phyloP scores from a whole-genome alignment of 805 yeast species.

The Monosporozyma servazzii region DNA sequence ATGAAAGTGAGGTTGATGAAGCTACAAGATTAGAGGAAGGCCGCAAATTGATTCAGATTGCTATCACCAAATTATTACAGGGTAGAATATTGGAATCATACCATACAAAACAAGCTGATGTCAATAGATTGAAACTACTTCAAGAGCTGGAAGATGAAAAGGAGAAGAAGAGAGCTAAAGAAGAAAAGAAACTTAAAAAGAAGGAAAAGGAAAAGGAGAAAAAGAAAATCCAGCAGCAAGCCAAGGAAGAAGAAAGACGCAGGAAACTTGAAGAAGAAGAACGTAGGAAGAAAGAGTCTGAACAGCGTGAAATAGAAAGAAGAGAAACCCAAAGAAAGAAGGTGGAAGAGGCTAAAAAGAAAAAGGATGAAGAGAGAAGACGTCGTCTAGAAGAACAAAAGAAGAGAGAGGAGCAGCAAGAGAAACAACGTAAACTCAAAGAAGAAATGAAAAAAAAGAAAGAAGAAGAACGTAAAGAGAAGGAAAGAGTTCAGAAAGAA shows the following conservation, averaged over 20 bases:
- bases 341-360: slow-evolving; percentile 34
- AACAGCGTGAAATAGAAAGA: slow-evolving; percentile 35
- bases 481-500: slow-evolving; percentile 20
- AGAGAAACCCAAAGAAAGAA: slow-evolving; percentile 31
- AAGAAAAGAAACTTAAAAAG: slow-evolving; percentile 54
- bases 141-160: slow-evolving; percentile 67
- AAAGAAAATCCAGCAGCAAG: slow-evolving; percentile 51
- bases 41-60: slow-evolving; percentile 67
- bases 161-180: slow-evolving; percentile 51
- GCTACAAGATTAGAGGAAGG: slow-evolving; percentile 69
- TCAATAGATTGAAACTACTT: slow-evolving; percentile 50
- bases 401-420: slow-evolving; percentile 34
- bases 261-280: slow-evolving; percentile 49
- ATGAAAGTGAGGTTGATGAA: slow-evolving; percentile 39
- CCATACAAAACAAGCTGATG: slow-evolving; percentile 73
- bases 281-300: slow-evolving; percentile 36
- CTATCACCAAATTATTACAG: slow-evolving; percentile 70
- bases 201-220: slow-evolving; percentile 65
- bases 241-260: slow-evolving; percentile 52
- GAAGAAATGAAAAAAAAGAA: slow-evolving; percentile 34
- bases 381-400: slow-evolving; percentile 34
- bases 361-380: slow-evolving; percentile 34
- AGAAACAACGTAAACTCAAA: slow-evolving; percentile 29
- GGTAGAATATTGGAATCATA: slow-evolving; percentile 66
- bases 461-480: slow-evolving; percentile 32